These are phyloP conservation scores for Cordyceps militaris DNA, from an alignment of 2,329 filamentous ascomycete species.

Conservation along the genomic window DNA sequence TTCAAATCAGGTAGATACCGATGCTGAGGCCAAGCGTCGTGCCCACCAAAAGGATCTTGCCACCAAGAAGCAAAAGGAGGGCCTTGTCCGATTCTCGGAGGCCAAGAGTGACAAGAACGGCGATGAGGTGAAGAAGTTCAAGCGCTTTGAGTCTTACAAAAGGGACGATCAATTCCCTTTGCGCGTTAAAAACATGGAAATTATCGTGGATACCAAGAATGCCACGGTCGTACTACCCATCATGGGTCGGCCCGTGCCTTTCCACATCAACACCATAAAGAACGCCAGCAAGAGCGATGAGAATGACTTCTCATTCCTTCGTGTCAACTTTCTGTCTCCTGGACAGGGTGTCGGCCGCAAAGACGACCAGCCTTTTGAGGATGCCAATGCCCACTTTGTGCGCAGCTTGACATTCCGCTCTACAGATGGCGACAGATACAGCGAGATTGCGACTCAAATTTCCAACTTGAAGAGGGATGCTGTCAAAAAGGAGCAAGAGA, in stretches of 20 bases:
- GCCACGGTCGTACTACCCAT: conserved; percentile 87
- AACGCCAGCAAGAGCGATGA: conserved; percentile 98
- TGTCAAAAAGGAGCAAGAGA: conserved; percentile 89
- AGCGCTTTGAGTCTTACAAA: conserved; percentile 98
- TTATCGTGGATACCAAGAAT: conserved; percentile 87
- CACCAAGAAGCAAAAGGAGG: conserved; percentile 81
- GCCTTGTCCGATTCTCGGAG: conserved; percentile 77
- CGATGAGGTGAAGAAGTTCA: conserved; percentile 95
- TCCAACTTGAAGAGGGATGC: conserved; percentile 93
- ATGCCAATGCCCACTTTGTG: conserved; percentile 91
- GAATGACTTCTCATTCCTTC: conserved; percentile 84
- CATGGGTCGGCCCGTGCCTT: conserved; percentile 94
- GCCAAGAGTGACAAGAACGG: conserved; percentile 75
- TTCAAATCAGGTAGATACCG: conserved; percentile 80
- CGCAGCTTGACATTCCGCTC: conserved; percentile 93
- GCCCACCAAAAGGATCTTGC: conserved; percentile 90
- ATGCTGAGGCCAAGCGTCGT: conserved; percentile 76
- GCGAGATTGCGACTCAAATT: conserved; percentile 86
- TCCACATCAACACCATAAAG: conserved; percentile 97
- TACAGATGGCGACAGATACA: conserved; percentile 78
- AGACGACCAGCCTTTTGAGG: conserved; percentile 96
- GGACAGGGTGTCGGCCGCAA: conserved; percentile 96
- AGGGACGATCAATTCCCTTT: conserved; percentile 87
- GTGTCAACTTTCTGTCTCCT: conserved; percentile 95
- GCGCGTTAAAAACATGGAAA: conserved; percentile 75